These are phyloP conservation scores for Neofusicoccum umdonicola DNA, from an alignment of 2,329 filamentous ascomycete species.

Conservation along the genomic window DNA sequence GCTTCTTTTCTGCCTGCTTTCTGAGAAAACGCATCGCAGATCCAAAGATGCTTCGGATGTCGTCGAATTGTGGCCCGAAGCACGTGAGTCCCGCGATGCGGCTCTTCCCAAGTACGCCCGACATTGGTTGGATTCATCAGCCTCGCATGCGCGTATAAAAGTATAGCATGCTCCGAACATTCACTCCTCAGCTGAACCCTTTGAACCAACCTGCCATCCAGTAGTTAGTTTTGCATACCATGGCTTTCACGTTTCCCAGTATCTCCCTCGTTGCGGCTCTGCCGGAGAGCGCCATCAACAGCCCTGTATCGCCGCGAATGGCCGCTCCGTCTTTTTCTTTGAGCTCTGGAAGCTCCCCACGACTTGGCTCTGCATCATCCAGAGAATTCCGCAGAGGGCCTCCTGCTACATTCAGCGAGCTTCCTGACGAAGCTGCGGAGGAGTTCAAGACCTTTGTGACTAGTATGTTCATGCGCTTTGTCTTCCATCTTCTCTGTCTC, in stretches of 20 bases:
- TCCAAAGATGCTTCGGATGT: not conserved
- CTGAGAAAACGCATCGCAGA: not conserved
- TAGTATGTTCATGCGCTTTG: not conserved
- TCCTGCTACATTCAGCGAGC: not conserved
- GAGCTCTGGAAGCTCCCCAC: not conserved
- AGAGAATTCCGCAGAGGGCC: not conserved
- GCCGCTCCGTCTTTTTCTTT: not conserved
- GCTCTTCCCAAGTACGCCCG: not conserved
- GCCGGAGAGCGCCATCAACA: not conserved
- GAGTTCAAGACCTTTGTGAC: not conserved
- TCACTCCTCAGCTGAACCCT: no score
- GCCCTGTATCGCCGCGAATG: not conserved
- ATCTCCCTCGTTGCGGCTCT: not conserved
- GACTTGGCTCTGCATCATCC: not conserved
- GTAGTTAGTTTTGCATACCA: not conserved
- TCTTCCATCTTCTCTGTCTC: not conserved
- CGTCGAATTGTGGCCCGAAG: not conserved
- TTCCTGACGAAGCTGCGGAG: not conserved
- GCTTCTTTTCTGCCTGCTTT: no score
- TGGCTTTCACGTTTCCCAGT: not conserved
- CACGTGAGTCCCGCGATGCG: not conserved
- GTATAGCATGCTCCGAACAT: no score
- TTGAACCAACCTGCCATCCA: not conserved
- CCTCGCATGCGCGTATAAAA: no score
- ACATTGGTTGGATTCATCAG: not conserved